Percentiles rank a stretch among this genome's conserved stretches.
Evolutionary conservation across 352 stramenopile species (phyloP).

Genomic region (Thalassiosira ordinaria): DNA sequence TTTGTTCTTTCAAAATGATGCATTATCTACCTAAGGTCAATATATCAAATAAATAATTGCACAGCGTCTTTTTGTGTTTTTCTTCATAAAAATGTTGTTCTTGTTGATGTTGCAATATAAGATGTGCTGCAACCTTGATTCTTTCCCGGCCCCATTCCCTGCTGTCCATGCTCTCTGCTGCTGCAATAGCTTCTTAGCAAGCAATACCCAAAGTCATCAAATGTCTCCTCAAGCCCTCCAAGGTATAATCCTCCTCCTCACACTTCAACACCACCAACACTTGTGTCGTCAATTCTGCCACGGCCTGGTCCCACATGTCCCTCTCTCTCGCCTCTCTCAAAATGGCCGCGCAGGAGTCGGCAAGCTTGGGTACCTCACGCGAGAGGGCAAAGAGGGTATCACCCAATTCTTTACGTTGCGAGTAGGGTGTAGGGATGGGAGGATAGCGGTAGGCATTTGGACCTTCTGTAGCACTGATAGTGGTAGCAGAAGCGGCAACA

Average conservation of each 20-base stretch:
- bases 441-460: conserved; percentile 55
- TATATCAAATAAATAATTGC: not conserved
- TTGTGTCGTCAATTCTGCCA: conserved; percentile 82
- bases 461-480: not conserved
- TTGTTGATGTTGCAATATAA: too few species aligned
- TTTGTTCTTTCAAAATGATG: too few species aligned
- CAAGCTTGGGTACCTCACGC: conserved; percentile 72
- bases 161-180: too few species aligned
- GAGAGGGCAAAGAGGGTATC: conserved; percentile 80
- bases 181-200: too few species aligned
- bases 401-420: conserved; percentile 77
- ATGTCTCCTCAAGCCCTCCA: conserved; percentile 78
- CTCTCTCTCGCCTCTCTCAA: conserved; percentile 73
- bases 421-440: conserved; percentile 73
- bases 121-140: too few species aligned
- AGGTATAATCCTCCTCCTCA: conserved; percentile 64
- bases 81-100: not conserved
- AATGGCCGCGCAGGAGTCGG: conserved; percentile 74
- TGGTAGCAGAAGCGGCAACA: not conserved
- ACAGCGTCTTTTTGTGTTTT: not conserved
- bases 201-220: conserved; percentile 75
- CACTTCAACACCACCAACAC: conserved; percentile 80
- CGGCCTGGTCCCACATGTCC: conserved; percentile 79
- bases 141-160: too few species aligned
- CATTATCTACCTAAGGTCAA: not conserved